Conservation (phyloP, 1,139 yeast genomes). For the Suhomyces ambrosiae region DNA sequence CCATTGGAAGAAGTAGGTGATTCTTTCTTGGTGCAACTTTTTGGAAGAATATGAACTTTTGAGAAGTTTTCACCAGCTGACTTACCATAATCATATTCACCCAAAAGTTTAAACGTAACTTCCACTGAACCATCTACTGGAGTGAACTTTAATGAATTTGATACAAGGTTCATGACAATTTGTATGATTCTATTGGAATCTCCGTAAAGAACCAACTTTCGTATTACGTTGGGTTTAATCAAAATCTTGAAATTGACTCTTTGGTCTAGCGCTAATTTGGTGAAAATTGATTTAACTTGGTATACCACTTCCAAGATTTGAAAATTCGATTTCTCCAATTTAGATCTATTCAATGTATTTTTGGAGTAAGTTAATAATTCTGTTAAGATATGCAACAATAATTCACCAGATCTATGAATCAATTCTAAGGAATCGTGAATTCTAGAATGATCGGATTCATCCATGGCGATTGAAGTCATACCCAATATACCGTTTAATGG, state of each 20-base stretch:
- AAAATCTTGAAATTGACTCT: conserved; percentile 62
- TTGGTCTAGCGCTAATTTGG: conserved; percentile 79
- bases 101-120: conserved; percentile 65
- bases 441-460: conserved; percentile 67
- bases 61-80: conserved; percentile 35
- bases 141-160: conserved; percentile 86
- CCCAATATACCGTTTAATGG: conserved; percentile 96
- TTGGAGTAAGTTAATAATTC: conserved; percentile 88
- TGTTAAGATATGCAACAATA: conserved; percentile 81
- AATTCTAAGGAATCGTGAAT: conserved; percentile 69
- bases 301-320: conserved; percentile 73
- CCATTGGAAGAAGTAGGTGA: conserved; percentile 11
- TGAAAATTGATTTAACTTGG: conserved; percentile 85
- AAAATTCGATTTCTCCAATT: conserved; percentile 78
- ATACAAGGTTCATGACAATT: conserved; percentile 82
- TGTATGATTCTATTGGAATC: conserved; percentile 88
- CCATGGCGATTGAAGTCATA: conserved; percentile 92
- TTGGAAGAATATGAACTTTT: conserved; percentile 30
- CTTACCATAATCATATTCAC: conserved; percentile 62
- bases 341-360: conserved; percentile 85
- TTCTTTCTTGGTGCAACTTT: conserved; percentile 4
- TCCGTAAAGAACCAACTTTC: conserved; percentile 71
- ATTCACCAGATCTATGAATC: conserved; percentile 85
- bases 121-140: conserved; percentile 82
- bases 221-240: conserved; percentile 59